Base-by-base conservation (phyloP, 495 filamentous ascomycete genomes). In the Aspergillus sclerotioniger region DNA sequence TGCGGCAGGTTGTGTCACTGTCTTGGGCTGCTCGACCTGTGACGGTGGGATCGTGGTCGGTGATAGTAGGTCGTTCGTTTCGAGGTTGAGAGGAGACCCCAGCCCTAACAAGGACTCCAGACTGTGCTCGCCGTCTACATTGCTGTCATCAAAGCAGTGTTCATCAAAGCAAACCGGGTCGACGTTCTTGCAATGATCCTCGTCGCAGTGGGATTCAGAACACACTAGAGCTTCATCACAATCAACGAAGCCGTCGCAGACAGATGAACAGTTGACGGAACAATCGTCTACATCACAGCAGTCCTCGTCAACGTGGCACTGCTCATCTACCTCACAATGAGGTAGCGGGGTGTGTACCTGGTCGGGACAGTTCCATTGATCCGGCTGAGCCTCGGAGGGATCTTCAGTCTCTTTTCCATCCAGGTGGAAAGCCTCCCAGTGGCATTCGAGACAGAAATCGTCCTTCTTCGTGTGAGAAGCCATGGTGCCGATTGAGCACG, bases 231-330 rank as follows among this genome's bases (percentile, higher is more conserved):
- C 70, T 25, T 70, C 67, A 20, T 75, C 73, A 60, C 76, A 80
- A 21, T 79, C 75, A 41, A 76, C 66, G 53, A 79, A 77, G 44
- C 75, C 75, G 49, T 76, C 73, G 59, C 77, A 80, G 16, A 73
- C 58, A 15, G 75, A 76, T 25, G 65, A 65, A 57, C 77, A 78
- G 51, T 71, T 72, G 56, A 71, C 53, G 25, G 72, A 65, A 50
- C 78, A 81, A 51, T 75, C 64, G 46, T 79, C 77, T 33, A 68
- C 67, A 41, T 77, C 73, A 59, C 77, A 80, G 53, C 76, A 80
- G 20, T 67, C 61, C 33, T 74, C 71, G 17, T 77, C 70, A 6
- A 67, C 47, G 15, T 7, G 47, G 50, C 76, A 80, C 21, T 67
- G 57, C 41, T 74, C 70, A n/a, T 76, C 70, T 6, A 68, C 58